Evolutionary conservation across 2,329 filamentous ascomycete species (phyloP), one percentile per base, ranked within the genome.

Genomic region (Ophiostoma fasciatum): DNA sequence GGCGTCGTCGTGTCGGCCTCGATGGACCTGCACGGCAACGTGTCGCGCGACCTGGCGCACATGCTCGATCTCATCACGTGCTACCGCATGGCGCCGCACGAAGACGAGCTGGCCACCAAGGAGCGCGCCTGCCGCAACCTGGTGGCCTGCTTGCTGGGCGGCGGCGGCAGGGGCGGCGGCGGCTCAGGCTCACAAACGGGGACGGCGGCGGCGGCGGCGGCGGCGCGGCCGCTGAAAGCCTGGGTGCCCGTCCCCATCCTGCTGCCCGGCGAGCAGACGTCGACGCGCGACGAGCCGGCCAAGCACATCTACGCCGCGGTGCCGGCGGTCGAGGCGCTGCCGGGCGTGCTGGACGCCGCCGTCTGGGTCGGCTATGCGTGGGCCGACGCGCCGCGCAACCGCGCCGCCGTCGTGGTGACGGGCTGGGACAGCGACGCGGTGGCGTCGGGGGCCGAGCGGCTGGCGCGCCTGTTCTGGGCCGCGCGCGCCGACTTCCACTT

Each of bases 361-460:
- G 57, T 70, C 20, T 71, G 66, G 66, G 66, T 70, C 1, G 66
- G 66, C 3, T 71, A 71, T 42, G 61, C 66, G 1, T 70, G 66
- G 66, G 66, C 66, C 0, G 66, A 71, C 40, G 66, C 68, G 46
- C 63, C 63, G 17, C 56, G 66, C 15, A 67, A 69, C 39, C 56
- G 61, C 7, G 66, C 64, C 0, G 61, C 51, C 3, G 57, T 69
- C 4, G 56, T 69, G 5, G 63, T 64, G 1, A 69, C 65, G 0
- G 66, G 66, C 10, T 68, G 65, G 65, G 55, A 66, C 30, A 42
- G 55, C 33, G 42, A 47, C 2, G 51, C 52, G 0, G 55, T 65
- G 3, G 46, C 51, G 0, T 40, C 40, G 1, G 59, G 60, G 3
- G 64, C 65, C 0, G 57, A 66, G 47, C 53, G 51, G 19, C 48